Percentiles rank a stretch among this genome's conserved stretches.
phyloP scores from a whole-genome alignment of 1,139 yeast species.

The Pichia sp. region DNA sequence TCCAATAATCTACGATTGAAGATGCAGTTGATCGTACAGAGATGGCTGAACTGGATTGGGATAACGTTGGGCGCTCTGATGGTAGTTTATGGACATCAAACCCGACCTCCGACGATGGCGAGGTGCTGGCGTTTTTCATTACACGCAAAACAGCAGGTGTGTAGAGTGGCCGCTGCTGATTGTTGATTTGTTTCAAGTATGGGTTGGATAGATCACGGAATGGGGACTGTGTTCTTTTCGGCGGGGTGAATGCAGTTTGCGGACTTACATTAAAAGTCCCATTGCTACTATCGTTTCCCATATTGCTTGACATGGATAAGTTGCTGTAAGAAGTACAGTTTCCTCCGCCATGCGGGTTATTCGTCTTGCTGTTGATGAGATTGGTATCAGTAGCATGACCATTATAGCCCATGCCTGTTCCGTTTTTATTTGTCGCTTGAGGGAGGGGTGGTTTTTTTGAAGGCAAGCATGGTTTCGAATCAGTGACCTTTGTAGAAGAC shows the following conservation, averaged over 20 bases:
- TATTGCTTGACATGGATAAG: neutral
- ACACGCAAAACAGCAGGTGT: slow-evolving; percentile 80
- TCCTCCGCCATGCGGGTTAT: neutral
- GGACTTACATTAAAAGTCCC: neutral
- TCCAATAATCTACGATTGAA: slow-evolving; percentile 30
- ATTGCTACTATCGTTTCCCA: neutral
- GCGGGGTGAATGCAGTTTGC: slow-evolving; percentile 17
- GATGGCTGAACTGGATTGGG: slow-evolving; percentile 21
- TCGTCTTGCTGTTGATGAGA: neutral
- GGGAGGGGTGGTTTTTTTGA: too few relatives aligned
- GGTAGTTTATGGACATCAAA: slow-evolving; percentile 14
- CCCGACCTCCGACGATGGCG: slow-evolving; percentile 10
- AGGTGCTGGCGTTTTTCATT: slow-evolving; percentile 13
- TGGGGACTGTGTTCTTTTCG: slow-evolving; percentile 28
- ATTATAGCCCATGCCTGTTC: neutral
- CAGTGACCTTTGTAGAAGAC: neutral
- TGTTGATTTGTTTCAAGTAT: slow-evolving; percentile 51
- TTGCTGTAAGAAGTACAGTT: neutral
- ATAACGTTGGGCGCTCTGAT: slow-evolving; percentile 21
- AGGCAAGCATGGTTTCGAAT: neutral
- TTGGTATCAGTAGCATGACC: neutral
- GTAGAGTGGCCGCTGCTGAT: slow-evolving; percentile 79
- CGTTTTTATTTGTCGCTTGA: neutral
- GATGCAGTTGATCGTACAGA: slow-evolving; percentile 26
- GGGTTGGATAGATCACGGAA: slow-evolving; percentile 30